A percentile compares a stretch with the other conserved stretches of the same genome.
These are phyloP conservation scores for Colletotrichum sidae DNA, from an alignment of 2,329 filamentous ascomycete species.

Conservation along the genomic window DNA sequence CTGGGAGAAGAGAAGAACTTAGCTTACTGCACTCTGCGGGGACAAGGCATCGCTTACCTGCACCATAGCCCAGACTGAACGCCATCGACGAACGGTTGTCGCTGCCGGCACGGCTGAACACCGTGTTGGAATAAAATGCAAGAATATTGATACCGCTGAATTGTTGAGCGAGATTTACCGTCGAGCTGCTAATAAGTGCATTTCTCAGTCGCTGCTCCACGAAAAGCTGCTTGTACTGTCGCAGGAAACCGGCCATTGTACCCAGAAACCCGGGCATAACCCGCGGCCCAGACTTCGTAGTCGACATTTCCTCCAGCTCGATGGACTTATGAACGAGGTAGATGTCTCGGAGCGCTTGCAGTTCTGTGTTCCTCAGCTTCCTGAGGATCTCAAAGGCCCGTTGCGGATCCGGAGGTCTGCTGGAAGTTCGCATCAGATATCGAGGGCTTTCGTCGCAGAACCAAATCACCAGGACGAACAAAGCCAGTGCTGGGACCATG, in stretches of 20 bases:
- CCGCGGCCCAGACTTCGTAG: neutral
- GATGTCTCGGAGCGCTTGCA: constrained; percentile 55
- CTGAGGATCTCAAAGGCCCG: constrained; percentile 48
- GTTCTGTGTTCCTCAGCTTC: constrained; percentile 52
- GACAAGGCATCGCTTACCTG: constrained; percentile 15
- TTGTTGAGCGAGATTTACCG: constrained; percentile 47
- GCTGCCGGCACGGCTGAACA: constrained; percentile 42
- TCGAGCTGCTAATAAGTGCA: constrained; percentile 46
- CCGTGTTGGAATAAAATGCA: constrained; percentile 55
- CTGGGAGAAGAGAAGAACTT: constrained; percentile 4
- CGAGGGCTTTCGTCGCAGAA: constrained; percentile 55
- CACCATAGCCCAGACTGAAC: constrained; percentile 50
- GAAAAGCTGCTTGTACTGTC: constrained; percentile 45
- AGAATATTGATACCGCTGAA: constrained; percentile 53
- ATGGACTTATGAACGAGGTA: constrained; percentile 51
- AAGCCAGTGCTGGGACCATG: constrained; percentile 47
- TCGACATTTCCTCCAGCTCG: constrained; percentile 41
- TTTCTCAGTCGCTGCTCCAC: constrained; percentile 45
- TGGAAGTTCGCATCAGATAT: constrained; percentile 51
- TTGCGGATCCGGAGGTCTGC: constrained; percentile 45
- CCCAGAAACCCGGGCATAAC: constrained; percentile 5
- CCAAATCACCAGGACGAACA: constrained; percentile 46
- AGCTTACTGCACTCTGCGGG: too few species aligned
- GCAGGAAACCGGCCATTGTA: constrained; percentile 43
- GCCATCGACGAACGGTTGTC: constrained; percentile 42